Evolutionary conservation across 129 eudicot genomes (phyloP).

Genomic region (Rutidosis leptorrhynchoides): DNA sequence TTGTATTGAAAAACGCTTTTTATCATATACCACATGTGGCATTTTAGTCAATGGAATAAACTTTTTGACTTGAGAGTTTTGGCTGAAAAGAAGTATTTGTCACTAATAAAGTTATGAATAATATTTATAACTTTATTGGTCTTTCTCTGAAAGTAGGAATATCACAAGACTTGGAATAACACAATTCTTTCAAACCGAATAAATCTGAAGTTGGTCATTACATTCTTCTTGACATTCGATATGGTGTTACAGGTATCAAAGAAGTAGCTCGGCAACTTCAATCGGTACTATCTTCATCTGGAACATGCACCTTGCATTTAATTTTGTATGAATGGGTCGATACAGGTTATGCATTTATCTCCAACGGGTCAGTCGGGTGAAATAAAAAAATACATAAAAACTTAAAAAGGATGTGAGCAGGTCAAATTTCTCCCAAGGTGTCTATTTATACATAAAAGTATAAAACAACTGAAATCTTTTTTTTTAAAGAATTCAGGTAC

Average conservation of each 20-base stretch:
- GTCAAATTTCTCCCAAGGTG: background rate
- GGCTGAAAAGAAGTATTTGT: background rate
- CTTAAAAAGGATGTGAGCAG: background rate
- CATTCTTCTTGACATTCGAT: conserved; percentile 11
- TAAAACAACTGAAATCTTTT: background rate
- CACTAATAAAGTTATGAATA: background rate
- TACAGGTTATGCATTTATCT: conserved; percentile 5
- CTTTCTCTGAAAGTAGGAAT: conserved; percentile 18
- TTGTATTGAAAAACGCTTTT: background rate
- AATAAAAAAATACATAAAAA: background rate
- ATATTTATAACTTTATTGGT: background rate
- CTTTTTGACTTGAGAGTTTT: conserved; percentile 13
- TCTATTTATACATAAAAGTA: background rate
- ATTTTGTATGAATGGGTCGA: background rate
- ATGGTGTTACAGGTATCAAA: conserved; percentile 58
- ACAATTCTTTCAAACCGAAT: background rate
- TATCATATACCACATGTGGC: conserved; percentile 5
- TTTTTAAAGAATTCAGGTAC: background rate
- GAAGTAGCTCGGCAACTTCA: conserved; percentile 79
- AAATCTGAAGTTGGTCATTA: background rate
- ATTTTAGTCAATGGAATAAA: background rate
- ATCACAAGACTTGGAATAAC: background rate
- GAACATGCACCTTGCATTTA: background rate
- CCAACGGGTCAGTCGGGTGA: background rate
- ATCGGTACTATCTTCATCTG: conserved; percentile 50